Evolutionary conservation across 1,139 yeast genomes (phyloP), one percentile per base, ranked within the genome.

Genomic region (Debaryomyces subglobosus): DNA sequence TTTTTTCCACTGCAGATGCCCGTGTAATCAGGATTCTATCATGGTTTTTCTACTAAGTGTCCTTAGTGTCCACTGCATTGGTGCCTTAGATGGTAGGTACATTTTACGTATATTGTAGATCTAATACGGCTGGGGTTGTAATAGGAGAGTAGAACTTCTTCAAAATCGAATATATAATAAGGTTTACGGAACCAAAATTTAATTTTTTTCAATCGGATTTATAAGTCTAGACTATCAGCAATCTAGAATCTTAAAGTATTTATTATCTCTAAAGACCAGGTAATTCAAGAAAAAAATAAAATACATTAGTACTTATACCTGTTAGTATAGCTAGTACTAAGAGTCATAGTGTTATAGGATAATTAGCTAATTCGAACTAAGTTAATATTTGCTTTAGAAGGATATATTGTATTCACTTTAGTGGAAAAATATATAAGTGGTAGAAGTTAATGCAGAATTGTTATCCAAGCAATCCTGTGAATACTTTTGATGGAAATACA

Each of bases 171-270:
- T 9, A 35, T 18, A 9, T 20, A 35, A 12, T 35, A 35, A 35
- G 25, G 15, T 20, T 35, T 35, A 35, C 38, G 38, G 27, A n/a
- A 20, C 10, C 16, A 18, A 35, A 34, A 9, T 20, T 35, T 35
- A 21, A 35, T 12, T 35, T 35, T 34, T 20, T 35, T 35, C 25
- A 16, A 10, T n/a, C 38, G 13, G 25, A 10, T 32, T 21, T 20
- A 9, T n/a, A 35, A n/a, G 23, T 35, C 38, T 35, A 35, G 38
- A 35, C 38, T 35, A 35, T 35, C 38, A 35, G 38, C 38, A 35
- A 35, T 35, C 38, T 35, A 35, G 38, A 35, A 20, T 35, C 38
- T 32, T 4, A 18, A 34, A 20, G 25, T 35, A 35, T 20, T 20
- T 35, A 35, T 35, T 35, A 24, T 35, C 38, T 35, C 12, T n/a